These are phyloP conservation scores for Rhodotorula glutinis DNA, from an alignment of 1,284 basidiomycete species.

Conservation along the genomic window DNA sequence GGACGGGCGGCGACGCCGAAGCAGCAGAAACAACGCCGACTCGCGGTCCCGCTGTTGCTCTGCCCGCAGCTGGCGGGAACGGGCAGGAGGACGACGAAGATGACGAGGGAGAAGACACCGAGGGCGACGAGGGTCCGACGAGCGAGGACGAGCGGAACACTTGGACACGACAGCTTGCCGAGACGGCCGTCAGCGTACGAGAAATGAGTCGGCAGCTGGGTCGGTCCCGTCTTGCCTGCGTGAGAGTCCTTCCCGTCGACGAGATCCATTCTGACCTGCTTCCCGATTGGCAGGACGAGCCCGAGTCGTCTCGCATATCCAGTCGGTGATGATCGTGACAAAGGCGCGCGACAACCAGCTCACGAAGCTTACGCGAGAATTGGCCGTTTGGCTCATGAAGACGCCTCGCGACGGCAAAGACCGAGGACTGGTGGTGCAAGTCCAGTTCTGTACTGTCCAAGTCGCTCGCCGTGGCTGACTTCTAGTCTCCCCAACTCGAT, in stretches of 20 bases:
- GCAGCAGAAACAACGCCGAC: neutral
- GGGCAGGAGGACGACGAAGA: neutral
- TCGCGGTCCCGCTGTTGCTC: neutral
- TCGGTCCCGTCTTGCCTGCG: slow-evolving; percentile 50
- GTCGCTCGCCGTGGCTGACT: too few relatives aligned
- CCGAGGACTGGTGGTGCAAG: slow-evolving; percentile 74
- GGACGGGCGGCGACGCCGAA: neutral
- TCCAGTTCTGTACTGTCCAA: too few relatives aligned
- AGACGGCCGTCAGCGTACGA: slow-evolving; percentile 92
- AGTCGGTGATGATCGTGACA: slow-evolving; percentile 92
- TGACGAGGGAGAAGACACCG: slow-evolving; percentile 11
- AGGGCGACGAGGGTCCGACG: slow-evolving; percentile 60
- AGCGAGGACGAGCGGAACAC: slow-evolving; percentile 53
- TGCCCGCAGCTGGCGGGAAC: too few relatives aligned
- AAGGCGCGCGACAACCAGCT: slow-evolving; percentile 96
- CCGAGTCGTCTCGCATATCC: slow-evolving; percentile 83
- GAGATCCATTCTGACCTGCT: neutral
- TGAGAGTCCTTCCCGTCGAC: neutral
- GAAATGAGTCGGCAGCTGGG: slow-evolving; percentile 99
- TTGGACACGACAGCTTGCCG: slow-evolving; percentile 87
- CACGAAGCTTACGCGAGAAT: slow-evolving; percentile 88
- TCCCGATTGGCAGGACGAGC: slow-evolving; percentile 67
- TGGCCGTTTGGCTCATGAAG: slow-evolving; percentile 91
- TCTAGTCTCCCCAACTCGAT: too few relatives aligned
- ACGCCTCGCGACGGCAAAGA: slow-evolving; percentile 59